These are phyloP conservation scores for Geranomyces michiganensis DNA, from an alignment of 192 early-diverging fungal species.

Conservation along the genomic window DNA sequence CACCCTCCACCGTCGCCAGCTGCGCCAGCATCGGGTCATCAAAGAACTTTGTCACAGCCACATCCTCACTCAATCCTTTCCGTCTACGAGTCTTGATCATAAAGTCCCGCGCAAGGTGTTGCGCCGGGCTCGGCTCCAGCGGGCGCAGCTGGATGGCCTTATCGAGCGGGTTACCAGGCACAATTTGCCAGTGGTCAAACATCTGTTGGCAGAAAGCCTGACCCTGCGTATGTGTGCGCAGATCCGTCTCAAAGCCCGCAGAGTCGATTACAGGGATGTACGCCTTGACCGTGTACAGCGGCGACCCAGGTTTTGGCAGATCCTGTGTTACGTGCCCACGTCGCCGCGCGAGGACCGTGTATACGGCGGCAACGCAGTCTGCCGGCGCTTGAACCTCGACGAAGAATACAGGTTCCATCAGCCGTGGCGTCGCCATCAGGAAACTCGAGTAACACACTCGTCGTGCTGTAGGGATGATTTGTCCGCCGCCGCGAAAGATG, in stretches of 20 bases:
- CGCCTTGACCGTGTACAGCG: conserved; percentile 91
- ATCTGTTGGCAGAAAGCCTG: conserved; percentile 97
- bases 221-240: conserved; percentile 94
- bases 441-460: conserved; percentile 97
- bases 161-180: conserved; percentile 96
- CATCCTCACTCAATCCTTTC: conserved; percentile 73
- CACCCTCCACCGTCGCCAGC: conserved; percentile 47
- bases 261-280: conserved; percentile 96
- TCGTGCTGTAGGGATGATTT: conserved; percentile 94
- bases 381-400: conserved; percentile 98
- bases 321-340: conserved; percentile 95
- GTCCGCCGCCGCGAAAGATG: conserved; percentile 92
- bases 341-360: conserved; percentile 89
- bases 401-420: conserved; percentile 97
- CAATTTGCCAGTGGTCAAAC: conserved; percentile 98
- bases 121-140: conserved; percentile 82
- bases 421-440: conserved; percentile 88
- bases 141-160: conserved; percentile 82
- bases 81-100: conserved; percentile 98
- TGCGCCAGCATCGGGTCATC: conserved; percentile 56
- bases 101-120: conserved; percentile 94
- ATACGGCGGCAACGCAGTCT: conserved; percentile 92
- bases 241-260: conserved; percentile 94
- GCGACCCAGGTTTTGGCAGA: conserved; percentile 90
- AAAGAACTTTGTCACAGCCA: conserved; percentile 62